Evolutionary conservation across 2,329 filamentous ascomycete species (phyloP).

Genomic region (Escovopsis weberi): DNA sequence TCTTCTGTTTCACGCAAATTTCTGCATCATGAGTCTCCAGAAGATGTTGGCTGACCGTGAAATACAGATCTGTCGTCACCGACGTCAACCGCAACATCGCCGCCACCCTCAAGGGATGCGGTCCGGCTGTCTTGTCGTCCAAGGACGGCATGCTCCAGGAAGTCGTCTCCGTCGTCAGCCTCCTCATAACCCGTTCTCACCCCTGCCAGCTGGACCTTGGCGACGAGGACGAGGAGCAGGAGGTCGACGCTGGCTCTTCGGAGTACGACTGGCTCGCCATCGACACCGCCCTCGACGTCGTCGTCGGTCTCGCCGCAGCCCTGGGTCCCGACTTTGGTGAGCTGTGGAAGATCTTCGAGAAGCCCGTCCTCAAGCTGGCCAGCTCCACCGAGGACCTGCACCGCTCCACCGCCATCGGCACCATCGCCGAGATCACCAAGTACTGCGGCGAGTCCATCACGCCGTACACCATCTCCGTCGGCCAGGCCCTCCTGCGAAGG

Average conservation of each 20-base stretch:
- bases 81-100: conserved; percentile 92
- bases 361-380: conserved; percentile 76
- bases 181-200: conserved; percentile 80
- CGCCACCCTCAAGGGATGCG: conserved; percentile 79
- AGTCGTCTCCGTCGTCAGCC: conserved; percentile 57
- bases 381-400: conserved; percentile 76
- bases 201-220: conserved; percentile 85
- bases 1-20: conserved; percentile 10
- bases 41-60: conserved; percentile 25
- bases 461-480: conserved; percentile 60
- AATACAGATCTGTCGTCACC: conserved; percentile 63
- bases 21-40: not conserved
- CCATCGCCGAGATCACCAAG: conserved; percentile 79
- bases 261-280: conserved; percentile 97
- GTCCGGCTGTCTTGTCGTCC: conserved; percentile 68
- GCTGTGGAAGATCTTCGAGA: conserved; percentile 93
- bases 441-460: conserved; percentile 74
- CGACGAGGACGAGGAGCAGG: conserved; percentile 61
- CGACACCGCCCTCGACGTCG: conserved; percentile 83
- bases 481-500: conserved; percentile 73
- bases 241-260: conserved; percentile 62
- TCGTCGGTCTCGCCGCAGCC: conserved; percentile 70
- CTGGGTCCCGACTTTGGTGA: conserved; percentile 70
- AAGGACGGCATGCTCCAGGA: conserved; percentile 55
- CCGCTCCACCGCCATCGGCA: conserved; percentile 78